Conservation (phyloP, 2,329 filamentous ascomycete genomes). For the Diaporthe sp. region DNA sequence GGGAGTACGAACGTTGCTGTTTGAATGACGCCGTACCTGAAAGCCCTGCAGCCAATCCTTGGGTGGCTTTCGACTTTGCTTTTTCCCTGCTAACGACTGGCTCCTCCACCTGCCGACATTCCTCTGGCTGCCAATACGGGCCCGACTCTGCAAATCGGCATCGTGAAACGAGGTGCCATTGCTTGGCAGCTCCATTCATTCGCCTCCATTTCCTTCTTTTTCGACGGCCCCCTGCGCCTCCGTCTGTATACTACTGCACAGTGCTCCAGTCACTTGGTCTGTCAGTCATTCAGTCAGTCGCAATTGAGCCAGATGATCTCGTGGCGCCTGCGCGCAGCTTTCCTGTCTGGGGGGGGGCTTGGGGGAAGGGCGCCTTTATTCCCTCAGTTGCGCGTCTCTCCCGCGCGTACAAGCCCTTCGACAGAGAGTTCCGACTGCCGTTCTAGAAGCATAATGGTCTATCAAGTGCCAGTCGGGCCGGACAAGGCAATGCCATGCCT, state of each 20-base stretch:
- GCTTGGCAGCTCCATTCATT: slow-evolving; percentile 19
- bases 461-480: not conserved
- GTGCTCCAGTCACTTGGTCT: not conserved
- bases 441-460: not conserved
- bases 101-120: slow-evolving; percentile 3
- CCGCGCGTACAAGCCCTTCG: not conserved
- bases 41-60: not conserved
- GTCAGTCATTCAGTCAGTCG: not conserved
- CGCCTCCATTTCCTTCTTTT: not conserved
- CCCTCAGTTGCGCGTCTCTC: not conserved
- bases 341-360: not conserved
- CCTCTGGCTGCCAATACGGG: slow-evolving; percentile 1
- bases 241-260: not conserved
- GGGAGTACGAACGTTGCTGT: not conserved
- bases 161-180: slow-evolving; percentile 15
- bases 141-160: slow-evolving; percentile 8
- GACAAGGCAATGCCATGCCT: not conserved
- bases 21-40: too few relatives aligned
- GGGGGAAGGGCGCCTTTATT: not conserved
- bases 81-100: slow-evolving; percentile 3
- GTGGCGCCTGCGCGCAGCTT: not conserved
- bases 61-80: not conserved
- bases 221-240: not conserved
- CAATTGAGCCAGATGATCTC: not conserved
- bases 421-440: not conserved